Conservation (phyloP, 2,329 filamentous ascomycete species). For the Metarhizium sp. region DNA sequence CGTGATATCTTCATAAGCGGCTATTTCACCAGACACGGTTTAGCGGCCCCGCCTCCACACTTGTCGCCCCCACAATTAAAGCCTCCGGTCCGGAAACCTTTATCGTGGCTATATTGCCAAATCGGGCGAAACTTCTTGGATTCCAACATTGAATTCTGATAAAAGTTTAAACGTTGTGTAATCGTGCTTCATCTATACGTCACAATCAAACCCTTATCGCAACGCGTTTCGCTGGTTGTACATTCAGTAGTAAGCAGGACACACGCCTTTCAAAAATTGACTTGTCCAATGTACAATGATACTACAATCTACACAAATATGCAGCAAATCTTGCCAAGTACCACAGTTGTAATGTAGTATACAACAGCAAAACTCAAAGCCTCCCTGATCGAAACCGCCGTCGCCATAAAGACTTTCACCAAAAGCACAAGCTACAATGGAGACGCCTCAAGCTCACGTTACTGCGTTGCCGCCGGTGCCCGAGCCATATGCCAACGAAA, state of each 20-base stretch:
- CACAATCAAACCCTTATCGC: too few species aligned
- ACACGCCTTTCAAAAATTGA: too few species aligned
- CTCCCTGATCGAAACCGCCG: background rate
- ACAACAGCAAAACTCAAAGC: too few species aligned
- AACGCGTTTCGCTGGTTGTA: too few species aligned
- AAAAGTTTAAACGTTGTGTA: background rate
- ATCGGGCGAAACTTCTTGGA: background rate
- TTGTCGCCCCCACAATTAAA: background rate
- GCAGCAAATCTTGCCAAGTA: too few species aligned
- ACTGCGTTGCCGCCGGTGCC: background rate
- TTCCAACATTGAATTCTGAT: background rate
- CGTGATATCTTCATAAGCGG: background rate
- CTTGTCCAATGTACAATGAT: too few species aligned
- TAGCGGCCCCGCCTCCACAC: background rate
- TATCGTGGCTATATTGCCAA: constrained; percentile 17
- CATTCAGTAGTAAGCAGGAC: too few species aligned
- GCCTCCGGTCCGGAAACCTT: background rate
- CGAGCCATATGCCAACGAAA: constrained; percentile 8
- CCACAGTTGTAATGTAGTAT: too few species aligned
- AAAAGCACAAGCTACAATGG: background rate
- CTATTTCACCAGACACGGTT: background rate
- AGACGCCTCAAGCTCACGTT: background rate
- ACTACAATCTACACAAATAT: too few species aligned
- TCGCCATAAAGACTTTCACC: background rate
- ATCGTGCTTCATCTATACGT: too few species aligned